Base-by-base conservation (phyloP, 163 green algal genomes). In the Scenedesmus sp. region DNA sequence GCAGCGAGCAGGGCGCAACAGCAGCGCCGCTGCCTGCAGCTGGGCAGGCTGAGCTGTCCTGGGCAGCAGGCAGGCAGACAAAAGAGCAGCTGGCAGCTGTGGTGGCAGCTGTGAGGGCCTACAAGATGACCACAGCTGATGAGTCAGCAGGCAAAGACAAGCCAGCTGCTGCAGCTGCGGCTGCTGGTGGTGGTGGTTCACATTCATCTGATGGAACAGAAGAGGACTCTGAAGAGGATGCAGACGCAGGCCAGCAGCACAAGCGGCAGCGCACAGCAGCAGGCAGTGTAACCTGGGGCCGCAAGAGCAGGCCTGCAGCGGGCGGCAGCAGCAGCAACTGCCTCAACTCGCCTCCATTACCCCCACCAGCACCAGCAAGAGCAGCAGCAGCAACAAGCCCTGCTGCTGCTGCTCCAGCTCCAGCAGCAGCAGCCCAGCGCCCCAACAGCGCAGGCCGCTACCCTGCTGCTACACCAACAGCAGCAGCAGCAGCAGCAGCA, bases 401-500 rank as follows among this genome's bases (percentile, higher is more conserved):
- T 46, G 70, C 23, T 52, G 70, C 70, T 34, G 66, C 66, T 8
- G 1, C 18, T 18, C 66, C 15, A 76, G 66, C 18, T 76, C 2
- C 66, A 76, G 66, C 66, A 26, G 66, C 66, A 76, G 18, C 6
- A 26, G 62, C 9, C 9, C 70, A 52, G 70, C 23, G 15, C 20
- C 1, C 5, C 70, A 79, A 79, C 20, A 52, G 70, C 23, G 2
- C 6, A 3, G 6, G 70, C 23, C 4, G 70, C 70, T 52, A 13
- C 66, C 66, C 70, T 79, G 23, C 70, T 52, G 2, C 70, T 79
- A 57, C 77, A 84, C 6, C 26, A 16, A 64, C 9, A 46, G 46
- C 26, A 59, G 46, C 77, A 62, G 3, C 77, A 77, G 59, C 83
- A 77, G 59, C 83, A 77, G 55, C 82, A 74, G 82, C 82, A 87